Conservation (phyloP, 1,284 basidiomycete genomes). For the Filobasidium uniguttulatum region DNA sequence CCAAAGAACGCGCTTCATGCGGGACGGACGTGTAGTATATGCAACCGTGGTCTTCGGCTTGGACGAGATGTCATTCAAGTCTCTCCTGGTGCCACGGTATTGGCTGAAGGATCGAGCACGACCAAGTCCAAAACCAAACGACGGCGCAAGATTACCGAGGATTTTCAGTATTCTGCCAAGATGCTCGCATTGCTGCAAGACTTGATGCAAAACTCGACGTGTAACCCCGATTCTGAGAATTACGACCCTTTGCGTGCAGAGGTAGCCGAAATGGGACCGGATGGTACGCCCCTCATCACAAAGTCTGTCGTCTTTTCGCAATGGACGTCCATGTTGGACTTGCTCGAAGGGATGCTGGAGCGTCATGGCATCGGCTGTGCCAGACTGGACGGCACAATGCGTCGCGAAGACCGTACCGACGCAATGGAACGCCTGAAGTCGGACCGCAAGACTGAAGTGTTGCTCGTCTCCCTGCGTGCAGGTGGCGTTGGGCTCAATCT, state of each 20-base stretch:
- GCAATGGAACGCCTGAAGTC: constrained; percentile 82
- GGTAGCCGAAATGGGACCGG: constrained; percentile 52
- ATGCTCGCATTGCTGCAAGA: constrained; percentile 63
- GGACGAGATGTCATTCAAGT: constrained; percentile 63
- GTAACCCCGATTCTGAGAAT: constrained; percentile 70
- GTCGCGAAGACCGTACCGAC: constrained; percentile 74
- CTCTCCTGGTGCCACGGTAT: constrained; percentile 43
- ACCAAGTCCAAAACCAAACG: constrained; percentile 47
- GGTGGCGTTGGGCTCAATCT: constrained; percentile 94
- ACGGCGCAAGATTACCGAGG: constrained; percentile 53
- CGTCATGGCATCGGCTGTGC: constrained; percentile 67
- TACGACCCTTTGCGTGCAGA: constrained; percentile 62
- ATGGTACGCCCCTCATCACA: constrained; percentile 39
- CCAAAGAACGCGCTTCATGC: constrained; percentile 50
- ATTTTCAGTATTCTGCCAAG: constrained; percentile 69
- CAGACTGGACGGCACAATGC: constrained; percentile 91
- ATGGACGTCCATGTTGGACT: constrained; percentile 92
- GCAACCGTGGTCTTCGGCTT: constrained; percentile 48
- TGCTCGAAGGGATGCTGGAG: constrained; percentile 82
- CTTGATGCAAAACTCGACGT: constrained; percentile 57
- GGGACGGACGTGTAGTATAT: constrained; percentile 56
- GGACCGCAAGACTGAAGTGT: constrained; percentile 71
- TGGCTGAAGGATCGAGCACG: constrained; percentile 41
- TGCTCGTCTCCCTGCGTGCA: constrained; percentile 88
- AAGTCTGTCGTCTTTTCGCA: constrained; percentile 94